Evolutionary conservation across 306 rosid species (phyloP).

Genomic region (Carpinus viminea): DNA sequence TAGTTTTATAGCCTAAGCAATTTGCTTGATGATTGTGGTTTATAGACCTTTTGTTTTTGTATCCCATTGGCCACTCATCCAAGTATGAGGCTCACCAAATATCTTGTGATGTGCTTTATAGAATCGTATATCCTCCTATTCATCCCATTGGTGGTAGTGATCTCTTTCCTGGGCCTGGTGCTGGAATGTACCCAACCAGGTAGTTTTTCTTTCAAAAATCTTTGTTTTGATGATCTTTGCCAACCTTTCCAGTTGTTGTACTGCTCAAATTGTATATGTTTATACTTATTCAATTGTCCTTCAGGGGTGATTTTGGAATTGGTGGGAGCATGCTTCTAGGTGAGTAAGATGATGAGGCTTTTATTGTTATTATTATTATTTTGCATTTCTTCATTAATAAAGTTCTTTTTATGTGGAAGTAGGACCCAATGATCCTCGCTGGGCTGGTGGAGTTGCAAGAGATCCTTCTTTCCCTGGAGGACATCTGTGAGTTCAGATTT

Average conservation of each 20-base stretch:
- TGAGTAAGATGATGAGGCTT: conserved; percentile 27
- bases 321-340: conserved; percentile 83
- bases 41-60: not conserved
- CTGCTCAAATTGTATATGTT: conserved; percentile 1
- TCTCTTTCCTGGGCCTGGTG: conserved; percentile 75
- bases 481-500: conserved; percentile 59
- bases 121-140: conserved; percentile 55
- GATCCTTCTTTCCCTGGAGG: conserved; percentile 60
- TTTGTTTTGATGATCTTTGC: conserved; percentile 8
- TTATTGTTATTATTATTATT: not conserved
- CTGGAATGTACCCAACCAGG: conserved; percentile 75
- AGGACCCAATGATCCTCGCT: conserved; percentile 81
- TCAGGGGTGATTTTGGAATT: conserved; percentile 54
- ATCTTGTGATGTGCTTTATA: conserved; percentile 32
- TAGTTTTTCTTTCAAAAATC: conserved; percentile 28
- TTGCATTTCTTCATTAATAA: conserved; percentile 5
- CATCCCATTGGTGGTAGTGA: conserved; percentile 56
- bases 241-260: not conserved
- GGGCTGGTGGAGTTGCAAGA: conserved; percentile 56
- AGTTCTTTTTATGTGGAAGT: conserved; percentile 24
- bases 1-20: not conserved
- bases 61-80: not conserved
- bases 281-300: conserved; percentile 18
- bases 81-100: conserved; percentile 17
- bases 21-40: not conserved